Percentiles rank a stretch among this genome's conserved stretches.
Conservation (phyloP, 352 stramenopile genomes). For the Globisporangium uncinulatum region DNA sequence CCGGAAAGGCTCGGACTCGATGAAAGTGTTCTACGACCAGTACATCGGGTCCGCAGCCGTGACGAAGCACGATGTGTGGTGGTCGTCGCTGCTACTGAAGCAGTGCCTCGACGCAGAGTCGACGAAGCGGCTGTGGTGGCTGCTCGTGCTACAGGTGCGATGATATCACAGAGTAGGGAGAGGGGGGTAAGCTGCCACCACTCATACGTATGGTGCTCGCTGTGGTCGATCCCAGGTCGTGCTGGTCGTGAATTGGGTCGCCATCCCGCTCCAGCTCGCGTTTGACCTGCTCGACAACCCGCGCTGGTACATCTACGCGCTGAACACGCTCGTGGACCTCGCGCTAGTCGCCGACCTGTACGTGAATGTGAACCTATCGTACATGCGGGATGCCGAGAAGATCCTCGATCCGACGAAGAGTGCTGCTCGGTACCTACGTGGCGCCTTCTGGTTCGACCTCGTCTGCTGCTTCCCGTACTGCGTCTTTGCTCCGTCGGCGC, state of each 20-base stretch:
- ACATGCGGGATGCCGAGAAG: constrained; percentile 41
- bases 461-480: constrained; percentile 41
- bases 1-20: constrained; percentile 8
- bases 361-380: constrained; percentile 59
- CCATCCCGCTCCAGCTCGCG: constrained; percentile 43
- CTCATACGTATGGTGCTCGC: neutral
- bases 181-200: no score
- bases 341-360: constrained; percentile 36
- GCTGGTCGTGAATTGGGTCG: constrained; percentile 37
- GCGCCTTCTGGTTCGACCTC: constrained; percentile 35
- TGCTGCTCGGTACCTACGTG: constrained; percentile 28
- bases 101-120: constrained; percentile 52
- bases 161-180: no score
- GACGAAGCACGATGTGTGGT: constrained; percentile 3
- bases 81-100: constrained; percentile 17
- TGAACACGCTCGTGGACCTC: constrained; percentile 28
- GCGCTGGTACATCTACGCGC: constrained; percentile 20
- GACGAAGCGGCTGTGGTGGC: constrained; percentile 34
- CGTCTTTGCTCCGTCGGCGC: constrained; percentile 18
- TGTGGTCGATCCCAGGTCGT: constrained; percentile 2
- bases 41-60: constrained; percentile 6
- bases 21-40: constrained; percentile 15
- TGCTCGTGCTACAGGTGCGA: constrained; percentile 28
- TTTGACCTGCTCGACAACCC: constrained; percentile 40
- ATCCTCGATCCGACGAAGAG: constrained; percentile 39